Conservation (phyloP, 108 stramenopile species). For the Pseudonitzschia delicatissima region DNA sequence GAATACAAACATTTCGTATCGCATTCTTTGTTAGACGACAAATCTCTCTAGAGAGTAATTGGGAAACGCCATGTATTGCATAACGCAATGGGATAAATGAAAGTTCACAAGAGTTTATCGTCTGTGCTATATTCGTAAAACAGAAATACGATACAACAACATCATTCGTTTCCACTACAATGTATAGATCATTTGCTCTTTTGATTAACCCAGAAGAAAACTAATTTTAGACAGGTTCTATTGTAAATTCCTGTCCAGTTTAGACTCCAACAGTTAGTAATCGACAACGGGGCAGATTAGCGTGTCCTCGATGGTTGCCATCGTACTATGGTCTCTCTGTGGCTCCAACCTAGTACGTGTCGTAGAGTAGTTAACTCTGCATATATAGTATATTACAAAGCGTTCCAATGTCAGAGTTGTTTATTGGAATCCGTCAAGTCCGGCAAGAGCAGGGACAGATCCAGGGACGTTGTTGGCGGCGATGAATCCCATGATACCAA, state of each 20-base stretch:
- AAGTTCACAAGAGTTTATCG: no score
- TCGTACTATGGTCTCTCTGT: constrained; percentile 7
- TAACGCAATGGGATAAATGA: no score
- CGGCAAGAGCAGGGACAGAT: constrained; percentile 60
- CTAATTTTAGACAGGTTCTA: not conserved
- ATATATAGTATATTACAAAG: not conserved
- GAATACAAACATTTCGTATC: no score
- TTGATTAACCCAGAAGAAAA: no score
- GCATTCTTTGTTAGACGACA: no score
- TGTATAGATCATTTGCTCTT: no score
- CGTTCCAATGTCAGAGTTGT: not conserved
- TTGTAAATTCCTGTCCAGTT: not conserved
- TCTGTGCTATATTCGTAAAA: no score
- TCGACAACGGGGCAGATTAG: constrained; percentile 1
- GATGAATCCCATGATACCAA: constrained; percentile 78
- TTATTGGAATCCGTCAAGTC: constrained; percentile 52
- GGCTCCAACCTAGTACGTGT: constrained; percentile 5
- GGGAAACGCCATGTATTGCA: no score
- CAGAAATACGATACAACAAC: no score
- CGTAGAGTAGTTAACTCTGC: constrained; percentile 6
- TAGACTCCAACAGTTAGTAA: not conserved
- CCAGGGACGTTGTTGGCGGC: constrained; percentile 65
- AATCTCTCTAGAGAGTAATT: no score
- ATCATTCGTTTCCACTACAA: no score
- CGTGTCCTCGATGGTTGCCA: constrained; percentile 3